Base-by-base conservation (phyloP, 139 green algal species). In the Tetradesmus lagerheimii region DNA sequence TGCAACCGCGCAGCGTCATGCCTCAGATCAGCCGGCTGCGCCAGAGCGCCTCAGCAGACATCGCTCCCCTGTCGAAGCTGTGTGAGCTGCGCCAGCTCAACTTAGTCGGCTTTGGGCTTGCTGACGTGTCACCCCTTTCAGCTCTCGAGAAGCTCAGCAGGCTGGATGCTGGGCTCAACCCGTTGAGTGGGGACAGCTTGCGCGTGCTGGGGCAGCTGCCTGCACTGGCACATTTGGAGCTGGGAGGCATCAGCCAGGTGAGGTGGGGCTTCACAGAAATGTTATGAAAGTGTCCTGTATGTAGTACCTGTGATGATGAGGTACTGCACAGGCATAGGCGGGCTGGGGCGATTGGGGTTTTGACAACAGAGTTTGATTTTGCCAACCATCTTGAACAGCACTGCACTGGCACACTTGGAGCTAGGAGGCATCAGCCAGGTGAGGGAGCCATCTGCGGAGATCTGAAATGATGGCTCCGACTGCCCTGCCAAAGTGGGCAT, bases 131-230 rank as follows among this genome's bases (percentile, higher is more conserved):
- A 18, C 43, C 38, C 2, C 64, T 88, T 2, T 79, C 57, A 20
- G 15, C 9, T 1, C 62, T 80, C 25, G 35, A 23, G 27, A 29
- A 64, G n/a, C 64, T 88, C 6, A 47, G 34, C 27, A 20, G 37
- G 18, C 64, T 88, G 37, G 83, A 88, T 38, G 71, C 47, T 25
- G 83, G 83, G 16, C 37, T 81, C 5, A 88, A 88, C 37, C 83
- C 83, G 6, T 27, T 88, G 8, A 80, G 38, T n/a, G 37, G 34
- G 0, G 9, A 35, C 25, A 80, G 83, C 64, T 64, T 88, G 29
- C 23, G 38, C 27, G 64, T 39, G 37, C 75, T 88, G 18, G 83
- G 64, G 8, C 38, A 41, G 37, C 62, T 88, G 64, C 83, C 29
- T 12, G 27, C 9, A 31, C 83, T 88, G 20, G 29, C 41, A 23